These are phyloP conservation scores for Tephrocybe rancida DNA, from an alignment of 768 basidiomycete species.

Conservation along the genomic window DNA sequence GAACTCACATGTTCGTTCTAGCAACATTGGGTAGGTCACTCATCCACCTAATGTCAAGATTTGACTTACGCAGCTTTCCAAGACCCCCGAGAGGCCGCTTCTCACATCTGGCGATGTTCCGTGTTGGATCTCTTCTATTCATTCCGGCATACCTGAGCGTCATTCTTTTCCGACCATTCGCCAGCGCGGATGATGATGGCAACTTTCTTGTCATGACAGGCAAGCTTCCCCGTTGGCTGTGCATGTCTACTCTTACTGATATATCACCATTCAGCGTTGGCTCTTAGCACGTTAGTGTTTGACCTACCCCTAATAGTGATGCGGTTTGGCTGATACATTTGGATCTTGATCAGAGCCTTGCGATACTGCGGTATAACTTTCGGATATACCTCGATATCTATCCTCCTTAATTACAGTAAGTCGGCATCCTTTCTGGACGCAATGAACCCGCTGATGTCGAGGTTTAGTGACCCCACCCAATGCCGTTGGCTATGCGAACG, in stretches of 20 bases:
- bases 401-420: conserved; percentile 83
- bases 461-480: conserved; percentile 84
- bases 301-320: not conserved
- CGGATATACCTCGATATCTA: conserved; percentile 88
- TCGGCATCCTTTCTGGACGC: not conserved
- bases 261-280: conserved; percentile 50
- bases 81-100: conserved; percentile 83
- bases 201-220: conserved; percentile 83
- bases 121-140: conserved; percentile 82
- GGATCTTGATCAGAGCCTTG: conserved; percentile 57
- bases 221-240: conserved; percentile 33
- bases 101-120: conserved; percentile 89
- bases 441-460: conserved; percentile 10
- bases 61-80: conserved; percentile 9
- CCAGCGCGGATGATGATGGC: conserved; percentile 68
- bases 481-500: conserved; percentile 91
- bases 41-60: not conserved
- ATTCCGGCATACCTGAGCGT: conserved; percentile 90
- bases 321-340: conserved; percentile 3
- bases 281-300: conserved; percentile 75
- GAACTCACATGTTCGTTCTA: conserved; percentile 21
- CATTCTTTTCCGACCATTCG: conserved; percentile 71
- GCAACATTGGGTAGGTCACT: conserved; percentile 63
- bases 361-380: conserved; percentile 90
- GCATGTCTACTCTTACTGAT: conserved; percentile 9